These are phyloP conservation scores for Barnettozyma populi DNA, from an alignment of 805 yeast genomes.

Conservation along the genomic window DNA sequence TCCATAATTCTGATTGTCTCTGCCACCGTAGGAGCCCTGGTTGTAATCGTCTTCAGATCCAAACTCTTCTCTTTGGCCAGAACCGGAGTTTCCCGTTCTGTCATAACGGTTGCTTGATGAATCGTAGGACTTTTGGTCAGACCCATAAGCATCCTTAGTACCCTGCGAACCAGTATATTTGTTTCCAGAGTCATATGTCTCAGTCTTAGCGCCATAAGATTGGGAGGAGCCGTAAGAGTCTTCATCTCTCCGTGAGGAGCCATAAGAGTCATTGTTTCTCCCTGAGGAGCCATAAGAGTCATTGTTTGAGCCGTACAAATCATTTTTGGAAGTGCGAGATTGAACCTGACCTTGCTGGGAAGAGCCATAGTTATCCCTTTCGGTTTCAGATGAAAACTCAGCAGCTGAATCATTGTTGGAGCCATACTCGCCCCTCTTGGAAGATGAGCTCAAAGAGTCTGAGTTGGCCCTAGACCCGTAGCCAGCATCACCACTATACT, in stretches of 20 bases:
- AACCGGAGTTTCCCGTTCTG: neutral
- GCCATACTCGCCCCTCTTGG: too few species aligned
- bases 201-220: neutral
- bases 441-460: neutral
- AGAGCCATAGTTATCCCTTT: too few species aligned
- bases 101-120: too few species aligned
- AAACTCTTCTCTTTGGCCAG: neutral
- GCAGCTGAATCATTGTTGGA: too few species aligned
- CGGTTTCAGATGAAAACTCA: too few species aligned
- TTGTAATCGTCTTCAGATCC: neutral
- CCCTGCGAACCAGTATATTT: neutral
- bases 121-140: neutral
- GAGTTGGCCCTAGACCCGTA: neutral
- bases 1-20: neutral
- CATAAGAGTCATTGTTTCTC: neutral
- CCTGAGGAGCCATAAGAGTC: neutral
- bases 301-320: neutral
- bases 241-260: neutral
- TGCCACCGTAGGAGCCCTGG: too few species aligned
- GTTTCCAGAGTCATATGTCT: neutral
- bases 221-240: neutral
- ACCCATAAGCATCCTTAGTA: neutral
- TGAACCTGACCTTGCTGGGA: too few species aligned
- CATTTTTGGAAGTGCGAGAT: too few species aligned
- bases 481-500: neutral